These are phyloP conservation scores for Marasmius sp. DNA, from an alignment of 1,284 basidiomycete genomes.

Conservation along the genomic window DNA sequence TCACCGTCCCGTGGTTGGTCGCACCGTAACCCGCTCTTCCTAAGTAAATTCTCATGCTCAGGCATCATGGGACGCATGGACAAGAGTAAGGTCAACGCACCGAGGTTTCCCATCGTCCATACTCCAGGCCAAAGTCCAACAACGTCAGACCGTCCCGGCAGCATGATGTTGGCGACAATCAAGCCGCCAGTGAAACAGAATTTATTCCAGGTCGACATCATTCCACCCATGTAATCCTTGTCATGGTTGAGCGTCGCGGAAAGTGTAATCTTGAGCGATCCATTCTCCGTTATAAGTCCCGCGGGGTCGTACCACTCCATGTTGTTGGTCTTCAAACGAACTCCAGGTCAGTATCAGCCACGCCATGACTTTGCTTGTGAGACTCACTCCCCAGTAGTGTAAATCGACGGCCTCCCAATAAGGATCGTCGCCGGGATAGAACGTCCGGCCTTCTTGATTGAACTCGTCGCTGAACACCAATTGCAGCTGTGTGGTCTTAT, in stretches of 20 bases:
- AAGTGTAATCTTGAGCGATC: conserved; percentile 10
- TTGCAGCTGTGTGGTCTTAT: conserved; percentile 51
- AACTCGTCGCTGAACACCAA: conserved; percentile 37
- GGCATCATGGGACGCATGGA: background rate
- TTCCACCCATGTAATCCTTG: conserved; percentile 10
- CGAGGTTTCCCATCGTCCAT: conserved; percentile 79
- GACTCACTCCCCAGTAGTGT: conserved; percentile 6
- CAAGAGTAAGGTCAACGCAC: conserved; percentile 48
- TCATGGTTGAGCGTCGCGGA: conserved; percentile 5
- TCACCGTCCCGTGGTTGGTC: conserved; percentile 50
- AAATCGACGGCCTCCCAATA: conserved; percentile 10
- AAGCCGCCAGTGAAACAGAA: conserved; percentile 57
- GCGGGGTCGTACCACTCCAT: conserved; percentile 16
- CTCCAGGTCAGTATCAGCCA: background rate
- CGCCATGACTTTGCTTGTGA: background rate
- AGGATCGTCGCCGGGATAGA: conserved; percentile 15
- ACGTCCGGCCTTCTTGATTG: conserved; percentile 18
- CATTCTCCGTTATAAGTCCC: conserved; percentile 15
- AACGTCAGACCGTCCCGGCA: conserved; percentile 11
- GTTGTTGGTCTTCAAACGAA: conserved; percentile 5
- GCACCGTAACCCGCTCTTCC: conserved; percentile 57
- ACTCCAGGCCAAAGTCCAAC: conserved; percentile 31
- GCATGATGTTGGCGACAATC: conserved; percentile 30
- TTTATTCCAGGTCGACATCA: conserved; percentile 40
- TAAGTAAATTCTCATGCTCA: background rate